Evolutionary conservation across 1,284 basidiomycete genomes (phyloP), one percentile per base, ranked within the genome.

Genomic region (Leccinum variabile): DNA sequence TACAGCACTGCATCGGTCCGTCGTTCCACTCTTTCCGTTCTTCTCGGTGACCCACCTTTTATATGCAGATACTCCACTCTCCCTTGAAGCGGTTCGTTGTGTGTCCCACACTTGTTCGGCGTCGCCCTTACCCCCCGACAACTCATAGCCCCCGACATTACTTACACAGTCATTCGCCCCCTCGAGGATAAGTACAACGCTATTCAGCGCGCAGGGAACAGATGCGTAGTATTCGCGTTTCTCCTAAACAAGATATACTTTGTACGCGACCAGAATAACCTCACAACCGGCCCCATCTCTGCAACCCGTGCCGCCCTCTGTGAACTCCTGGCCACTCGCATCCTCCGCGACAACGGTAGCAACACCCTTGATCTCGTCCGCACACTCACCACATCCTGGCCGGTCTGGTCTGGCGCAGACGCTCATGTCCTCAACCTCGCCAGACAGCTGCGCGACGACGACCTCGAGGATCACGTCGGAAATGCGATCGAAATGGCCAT

Each of bases 401-500:
- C 86, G 0, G 86, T 96, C 7, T 96, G 93, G 73, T 85, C 87
- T 54, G 94, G 93, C 28, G 93, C 90, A n/a, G 90, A 88, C 46
- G 78, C 82, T 5, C 82, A 78, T 46, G 77, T 91, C 3, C 70
- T 94, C 41, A 76, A 82, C 18, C 81, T 84, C 59, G 89, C 87
- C 3, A 82, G 84, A 62, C 84, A 89, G 63, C 89, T 94, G 57
- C 80, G 87, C 62, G 90, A 92, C 63, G 84, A 87, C 60, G 88
- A 91, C 68, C 74, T 91, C 33, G 87, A 94, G 62, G 89, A 92
- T 50, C 79, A 89, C 57, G 87, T 93, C 3, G 94, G 94, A 1
- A 96, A 94, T 69, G 94, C 93, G 1, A 89, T 96, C 55, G 94
- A 97, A 76, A 86, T 97, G 82, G 94, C 94, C 1, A 95, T 97